These are phyloP conservation scores for Smittium culicis DNA, from an alignment of 371 early-diverging fungal species.

Conservation along the genomic window DNA sequence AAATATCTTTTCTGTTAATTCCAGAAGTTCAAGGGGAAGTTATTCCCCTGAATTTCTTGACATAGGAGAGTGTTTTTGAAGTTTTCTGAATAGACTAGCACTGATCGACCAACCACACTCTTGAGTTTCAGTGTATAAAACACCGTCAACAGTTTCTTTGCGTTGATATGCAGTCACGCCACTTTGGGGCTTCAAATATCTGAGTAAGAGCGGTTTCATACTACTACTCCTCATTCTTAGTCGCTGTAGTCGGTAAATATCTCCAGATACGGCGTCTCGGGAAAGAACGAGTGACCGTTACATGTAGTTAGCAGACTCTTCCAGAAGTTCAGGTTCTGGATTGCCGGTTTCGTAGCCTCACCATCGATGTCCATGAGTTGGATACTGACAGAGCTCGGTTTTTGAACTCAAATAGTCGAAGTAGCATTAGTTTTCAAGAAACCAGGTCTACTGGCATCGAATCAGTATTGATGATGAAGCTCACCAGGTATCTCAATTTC, in stretches of 20 bases:
- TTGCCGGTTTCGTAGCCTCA: not conserved
- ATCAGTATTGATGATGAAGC: conserved; percentile 6
- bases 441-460: not conserved
- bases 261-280: not conserved
- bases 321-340: not conserved
- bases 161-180: not conserved
- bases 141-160: not conserved
- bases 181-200: not conserved
- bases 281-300: not conserved
- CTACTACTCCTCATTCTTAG: not conserved
- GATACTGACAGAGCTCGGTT: not conserved
- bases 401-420: not conserved
- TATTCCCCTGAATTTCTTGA: not conserved
- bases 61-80: not conserved
- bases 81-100: not conserved
- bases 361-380: not conserved
- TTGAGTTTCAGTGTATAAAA: not conserved
- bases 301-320: not conserved
- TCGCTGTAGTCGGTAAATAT: not conserved
- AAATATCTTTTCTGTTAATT: not conserved
- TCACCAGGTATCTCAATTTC: not conserved
- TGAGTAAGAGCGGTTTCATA: not conserved
- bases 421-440: not conserved
- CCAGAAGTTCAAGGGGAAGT: not conserved
- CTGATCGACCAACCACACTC: not conserved